Evolutionary conservation across 139 green algal species (phyloP).

Genomic region (Auxenochlorella pyrenoidosa): DNA sequence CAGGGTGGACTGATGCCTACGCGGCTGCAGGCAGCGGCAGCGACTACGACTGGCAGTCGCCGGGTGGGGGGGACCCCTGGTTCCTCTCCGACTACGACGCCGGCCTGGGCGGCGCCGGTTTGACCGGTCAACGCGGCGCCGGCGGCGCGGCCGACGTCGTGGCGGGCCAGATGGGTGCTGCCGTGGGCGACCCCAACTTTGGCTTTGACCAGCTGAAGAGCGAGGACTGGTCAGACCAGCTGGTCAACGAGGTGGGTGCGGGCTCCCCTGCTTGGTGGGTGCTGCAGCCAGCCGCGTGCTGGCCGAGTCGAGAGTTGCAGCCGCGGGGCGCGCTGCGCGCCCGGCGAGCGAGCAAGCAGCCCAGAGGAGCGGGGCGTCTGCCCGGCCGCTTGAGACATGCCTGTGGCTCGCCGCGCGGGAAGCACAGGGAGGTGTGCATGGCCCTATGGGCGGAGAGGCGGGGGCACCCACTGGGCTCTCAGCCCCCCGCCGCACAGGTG

Average conservation of each 20-base stretch:
- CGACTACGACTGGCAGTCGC: conserved; percentile 13
- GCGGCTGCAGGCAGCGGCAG: neutral
- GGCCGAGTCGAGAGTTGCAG: too few relatives aligned
- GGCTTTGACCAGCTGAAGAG: neutral
- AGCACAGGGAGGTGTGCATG: too few relatives aligned
- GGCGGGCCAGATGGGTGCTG: neutral
- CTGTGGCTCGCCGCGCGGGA: too few relatives aligned
- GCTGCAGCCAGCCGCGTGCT: too few relatives aligned
- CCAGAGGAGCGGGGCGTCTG: too few relatives aligned
- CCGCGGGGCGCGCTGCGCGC: too few relatives aligned
- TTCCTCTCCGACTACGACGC: neutral
- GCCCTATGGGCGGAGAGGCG: too few relatives aligned
- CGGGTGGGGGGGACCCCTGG: neutral
- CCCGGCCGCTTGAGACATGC: too few relatives aligned
- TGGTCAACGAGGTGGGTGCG: conserved; percentile 29
- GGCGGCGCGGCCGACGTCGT: neutral
- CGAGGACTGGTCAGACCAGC: conserved; percentile 15
- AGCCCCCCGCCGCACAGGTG: neutral
- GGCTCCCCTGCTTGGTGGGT: neutral
- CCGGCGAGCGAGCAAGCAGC: too few relatives aligned
- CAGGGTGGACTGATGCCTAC: neutral
- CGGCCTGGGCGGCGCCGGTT: neutral
- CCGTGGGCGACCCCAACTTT: neutral
- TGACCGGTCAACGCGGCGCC: neutral
- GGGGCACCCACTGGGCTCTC: too few relatives aligned